These are phyloP conservation scores for Posidonia oceanica DNA, from an alignment of 116 monocot species.

Conservation along the genomic window DNA sequence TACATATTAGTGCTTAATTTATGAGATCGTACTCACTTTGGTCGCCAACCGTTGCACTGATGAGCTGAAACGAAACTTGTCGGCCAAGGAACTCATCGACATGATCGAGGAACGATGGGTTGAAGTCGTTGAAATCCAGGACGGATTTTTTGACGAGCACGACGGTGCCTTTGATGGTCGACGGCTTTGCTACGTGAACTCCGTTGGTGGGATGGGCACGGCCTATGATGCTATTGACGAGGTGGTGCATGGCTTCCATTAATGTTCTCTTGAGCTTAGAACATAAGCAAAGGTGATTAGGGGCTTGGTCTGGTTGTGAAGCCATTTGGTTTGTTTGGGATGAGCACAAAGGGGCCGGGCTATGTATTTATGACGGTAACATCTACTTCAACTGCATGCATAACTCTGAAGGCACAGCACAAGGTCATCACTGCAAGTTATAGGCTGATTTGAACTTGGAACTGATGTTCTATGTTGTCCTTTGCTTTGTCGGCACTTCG, in stretches of 20 bases:
- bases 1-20: too few species aligned
- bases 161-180: slow-evolving; percentile 18
- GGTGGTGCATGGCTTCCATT: not conserved
- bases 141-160: slow-evolving; percentile 46
- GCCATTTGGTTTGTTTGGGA: too few species aligned
- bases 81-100: slow-evolving; percentile 34
- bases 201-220: not conserved
- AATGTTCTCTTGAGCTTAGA: not conserved
- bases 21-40: slow-evolving; percentile 18
- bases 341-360: too few species aligned
- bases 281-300: not conserved
- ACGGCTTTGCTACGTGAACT: not conserved
- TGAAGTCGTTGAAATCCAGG: slow-evolving; percentile 36
- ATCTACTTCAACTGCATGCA: too few species aligned
- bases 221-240: not conserved
- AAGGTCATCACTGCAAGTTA: too few species aligned
- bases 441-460: too few species aligned
- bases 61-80: slow-evolving; percentile 17
- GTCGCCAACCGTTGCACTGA: slow-evolving; percentile 23
- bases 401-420: too few species aligned
- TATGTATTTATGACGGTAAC: too few species aligned
- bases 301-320: too few species aligned
- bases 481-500: too few species aligned
- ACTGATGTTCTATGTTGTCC: too few species aligned
- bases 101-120: slow-evolving; percentile 29